Evolutionary conservation across 208 protist species (phyloP).

Genomic region (Trypanosomatidae sp.): DNA sequence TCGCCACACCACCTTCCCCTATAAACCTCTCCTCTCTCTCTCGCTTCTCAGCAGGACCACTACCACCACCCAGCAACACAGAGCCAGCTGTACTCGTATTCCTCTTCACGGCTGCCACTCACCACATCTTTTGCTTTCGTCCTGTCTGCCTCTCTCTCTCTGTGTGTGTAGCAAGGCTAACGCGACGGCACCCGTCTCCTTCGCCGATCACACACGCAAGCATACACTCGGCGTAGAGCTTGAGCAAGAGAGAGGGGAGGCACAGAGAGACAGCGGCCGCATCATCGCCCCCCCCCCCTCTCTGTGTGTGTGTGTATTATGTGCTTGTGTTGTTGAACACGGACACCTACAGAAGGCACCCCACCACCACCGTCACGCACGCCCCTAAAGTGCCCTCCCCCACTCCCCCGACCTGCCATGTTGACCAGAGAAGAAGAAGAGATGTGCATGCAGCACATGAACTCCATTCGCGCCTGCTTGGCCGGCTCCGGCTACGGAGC

Average conservation of each 20-base stretch:
- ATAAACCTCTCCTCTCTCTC: background rate
- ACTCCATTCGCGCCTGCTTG: conserved; percentile 64
- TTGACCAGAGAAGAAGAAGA: background rate
- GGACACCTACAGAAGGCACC: background rate
- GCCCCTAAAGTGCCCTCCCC: background rate
- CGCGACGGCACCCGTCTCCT: background rate
- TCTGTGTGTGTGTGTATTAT: background rate
- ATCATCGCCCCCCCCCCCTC: background rate
- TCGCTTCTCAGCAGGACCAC: background rate
- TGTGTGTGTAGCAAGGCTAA: background rate
- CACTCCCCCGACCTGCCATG: too few relatives aligned
- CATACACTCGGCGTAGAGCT: background rate
- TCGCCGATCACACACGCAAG: background rate
- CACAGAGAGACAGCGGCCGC: background rate
- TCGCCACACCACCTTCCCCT: background rate
- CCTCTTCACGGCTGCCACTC: background rate
- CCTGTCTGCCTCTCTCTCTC: background rate
- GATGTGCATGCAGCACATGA: conserved; percentile 9
- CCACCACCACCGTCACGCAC: background rate
- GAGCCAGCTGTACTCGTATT: background rate
- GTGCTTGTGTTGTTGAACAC: background rate
- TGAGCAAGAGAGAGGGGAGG: background rate
- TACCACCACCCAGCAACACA: background rate
- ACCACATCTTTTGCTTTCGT: background rate
- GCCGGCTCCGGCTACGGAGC: conserved; percentile 56